These are phyloP conservation scores for Mitragyna speciosa DNA, from an alignment of 257 asterid genomes.

Conservation along the genomic window DNA sequence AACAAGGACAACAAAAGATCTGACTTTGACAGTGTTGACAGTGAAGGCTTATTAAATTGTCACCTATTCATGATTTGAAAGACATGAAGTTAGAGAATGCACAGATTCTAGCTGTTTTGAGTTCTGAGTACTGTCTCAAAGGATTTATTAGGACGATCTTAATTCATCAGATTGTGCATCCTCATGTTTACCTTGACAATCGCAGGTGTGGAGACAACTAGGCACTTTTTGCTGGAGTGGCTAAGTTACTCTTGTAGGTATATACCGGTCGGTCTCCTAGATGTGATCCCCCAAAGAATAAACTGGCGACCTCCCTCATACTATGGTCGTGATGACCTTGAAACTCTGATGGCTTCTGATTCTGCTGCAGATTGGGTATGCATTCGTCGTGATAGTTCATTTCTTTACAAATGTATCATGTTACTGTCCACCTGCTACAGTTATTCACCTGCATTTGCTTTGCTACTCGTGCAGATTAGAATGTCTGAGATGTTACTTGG, in stretches of 20 bases:
- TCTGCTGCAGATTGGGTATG: slow-evolving; percentile 98
- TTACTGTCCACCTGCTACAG: neutral
- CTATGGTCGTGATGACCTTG: slow-evolving; percentile 87
- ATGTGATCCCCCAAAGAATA: slow-evolving; percentile 68
- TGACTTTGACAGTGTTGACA: neutral
- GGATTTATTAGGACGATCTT: neutral
- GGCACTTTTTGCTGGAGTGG: slow-evolving; percentile 95
- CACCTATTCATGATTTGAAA: neutral
- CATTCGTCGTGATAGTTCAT: neutral
- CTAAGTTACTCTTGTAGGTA: slow-evolving; percentile 83
- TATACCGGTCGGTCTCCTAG: slow-evolving; percentile 86
- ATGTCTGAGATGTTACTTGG: slow-evolving; percentile 91
- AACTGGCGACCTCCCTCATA: slow-evolving; percentile 94
- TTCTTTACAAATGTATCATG: neutral
- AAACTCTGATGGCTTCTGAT: slow-evolving; percentile 93
- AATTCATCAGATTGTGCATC: neutral
- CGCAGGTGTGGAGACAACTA: slow-evolving; percentile 88
- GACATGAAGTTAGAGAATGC: neutral
- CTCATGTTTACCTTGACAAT: neutral
- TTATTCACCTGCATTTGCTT: neutral
- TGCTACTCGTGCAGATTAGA: slow-evolving; percentile 57
- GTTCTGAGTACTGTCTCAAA: neutral
- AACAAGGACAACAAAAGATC: neutral
- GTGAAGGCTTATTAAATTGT: neutral
- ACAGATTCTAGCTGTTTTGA: neutral